Conservation (phyloP, 176 grass and related monocot genomes). For the Carex kokanica region DNA sequence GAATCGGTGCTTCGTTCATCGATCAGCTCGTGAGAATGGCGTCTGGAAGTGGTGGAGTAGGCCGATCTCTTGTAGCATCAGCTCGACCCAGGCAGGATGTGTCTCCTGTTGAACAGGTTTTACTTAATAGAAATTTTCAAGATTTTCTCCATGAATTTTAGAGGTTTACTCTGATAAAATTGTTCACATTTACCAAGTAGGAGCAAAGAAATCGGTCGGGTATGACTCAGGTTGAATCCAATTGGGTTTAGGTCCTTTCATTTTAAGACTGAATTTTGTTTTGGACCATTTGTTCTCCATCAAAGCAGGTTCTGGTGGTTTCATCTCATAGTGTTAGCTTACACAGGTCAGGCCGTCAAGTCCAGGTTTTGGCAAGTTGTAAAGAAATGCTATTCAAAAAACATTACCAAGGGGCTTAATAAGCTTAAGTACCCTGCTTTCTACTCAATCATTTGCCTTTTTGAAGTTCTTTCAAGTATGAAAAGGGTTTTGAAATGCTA, state of each 20-base stretch:
- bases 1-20: slow-evolving; percentile 50
- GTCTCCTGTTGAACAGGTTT: slow-evolving; percentile 84
- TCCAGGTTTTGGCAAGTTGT: neutral
- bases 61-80: slow-evolving; percentile 59
- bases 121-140: neutral
- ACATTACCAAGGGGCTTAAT: neutral
- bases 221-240: neutral
- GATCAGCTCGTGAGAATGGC: slow-evolving; percentile 60
- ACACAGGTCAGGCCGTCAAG: neutral
- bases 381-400: neutral
- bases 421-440: too few species aligned
- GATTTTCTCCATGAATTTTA: neutral
- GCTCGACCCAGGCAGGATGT: slow-evolving; percentile 58
- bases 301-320: neutral
- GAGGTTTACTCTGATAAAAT: neutral
- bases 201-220: neutral
- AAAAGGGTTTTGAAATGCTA: neutral
- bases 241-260: neutral
- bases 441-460: too few species aligned
- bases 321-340: neutral
- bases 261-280: neutral
- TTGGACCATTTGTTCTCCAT: neutral
- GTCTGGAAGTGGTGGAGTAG: slow-evolving; percentile 35
- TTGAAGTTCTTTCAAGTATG: neutral
- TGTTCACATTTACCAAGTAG: neutral